Evolutionary conservation across 306 rosid species (phyloP), one percentile per base, ranked within the genome.

Genomic region (Vigna angularis): DNA sequence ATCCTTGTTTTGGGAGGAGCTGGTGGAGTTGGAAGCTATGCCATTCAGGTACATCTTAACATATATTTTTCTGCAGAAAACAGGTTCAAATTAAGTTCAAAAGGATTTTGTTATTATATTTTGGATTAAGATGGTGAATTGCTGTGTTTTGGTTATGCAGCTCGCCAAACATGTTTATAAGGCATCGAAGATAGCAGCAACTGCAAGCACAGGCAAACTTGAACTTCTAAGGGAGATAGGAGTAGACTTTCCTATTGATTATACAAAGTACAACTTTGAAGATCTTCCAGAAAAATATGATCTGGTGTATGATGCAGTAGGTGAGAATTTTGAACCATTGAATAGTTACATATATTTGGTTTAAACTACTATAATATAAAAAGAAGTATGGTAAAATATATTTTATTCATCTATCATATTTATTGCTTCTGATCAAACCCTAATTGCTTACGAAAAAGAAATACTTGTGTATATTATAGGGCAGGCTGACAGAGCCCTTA

Each of bases 1-100:
- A 68, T 93, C 36, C 92, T 90, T 69, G 91, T 93, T 64, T 58
- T 93, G 24, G 96, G 96, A 12, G 98, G 96, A 36, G 93, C 91
- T 40, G 96, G 96, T 30, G 96, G 96, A 34, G 90, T 91, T 26
- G 98, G 98, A 55, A 82, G 78, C 51, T 79, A 30, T 4, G 69
- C 61, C 58, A 84, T 93, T 81, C 96, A 93, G 93, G 95, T 91
- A 61, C 1, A 20, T 22, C 51, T 26, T 26, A n/a, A 44, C 48
- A 44, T 7, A 57, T 72, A 30, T 30, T 28, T 59, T 62, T 9
- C 42, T 30, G 15, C 42, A 10, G 3, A 44, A 8, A 42, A 1
- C 3, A 8, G 2, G 2, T 34, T 34, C 1, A 34, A 34, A 34
- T 34, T 34, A 42, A 42, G 48, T 44, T 40, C 3, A 40, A 40